Evolutionary conservation across 2,329 filamentous ascomycete species (phyloP).

Genomic region (Botrytis elliptica): DNA sequence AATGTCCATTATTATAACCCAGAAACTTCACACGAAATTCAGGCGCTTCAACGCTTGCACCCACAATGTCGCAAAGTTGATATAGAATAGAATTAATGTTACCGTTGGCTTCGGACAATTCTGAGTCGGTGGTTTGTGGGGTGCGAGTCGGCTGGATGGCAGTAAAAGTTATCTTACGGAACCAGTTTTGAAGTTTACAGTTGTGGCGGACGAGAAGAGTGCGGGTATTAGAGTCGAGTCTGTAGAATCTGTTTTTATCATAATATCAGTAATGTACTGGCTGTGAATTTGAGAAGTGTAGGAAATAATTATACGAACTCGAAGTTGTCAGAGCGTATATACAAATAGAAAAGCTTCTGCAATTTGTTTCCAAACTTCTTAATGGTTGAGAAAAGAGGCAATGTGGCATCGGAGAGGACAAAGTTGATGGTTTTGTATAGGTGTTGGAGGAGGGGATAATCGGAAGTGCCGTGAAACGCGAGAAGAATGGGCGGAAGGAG

Average conservation of each 20-base stretch:
- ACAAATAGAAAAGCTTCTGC: not conserved
- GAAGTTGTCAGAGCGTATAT: not conserved
- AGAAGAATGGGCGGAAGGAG: not conserved
- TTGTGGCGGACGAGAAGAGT: fast-evolving
- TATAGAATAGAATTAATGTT: fast-evolving
- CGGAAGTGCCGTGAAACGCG: not conserved
- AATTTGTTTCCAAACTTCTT: not conserved
- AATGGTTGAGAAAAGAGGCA: not conserved
- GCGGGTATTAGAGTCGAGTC: not conserved
- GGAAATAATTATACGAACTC: not conserved
- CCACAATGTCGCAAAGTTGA: not conserved
- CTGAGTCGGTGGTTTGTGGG: not conserved
- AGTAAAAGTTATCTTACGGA: not conserved
- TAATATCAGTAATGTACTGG: not conserved
- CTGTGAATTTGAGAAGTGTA: not conserved
- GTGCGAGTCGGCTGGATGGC: not conserved
- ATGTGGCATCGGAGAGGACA: not conserved
- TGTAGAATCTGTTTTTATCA: not conserved
- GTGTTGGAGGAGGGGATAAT: not conserved
- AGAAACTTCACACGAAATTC: not conserved
- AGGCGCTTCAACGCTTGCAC: not conserved
- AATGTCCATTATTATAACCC: no score
- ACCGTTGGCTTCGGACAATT: not conserved
- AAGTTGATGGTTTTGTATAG: not conserved
- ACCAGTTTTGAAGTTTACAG: not conserved